phyloP scores from a whole-genome alignment of 768 basidiomycete genomes.

The Mycena indigotica region DNA sequence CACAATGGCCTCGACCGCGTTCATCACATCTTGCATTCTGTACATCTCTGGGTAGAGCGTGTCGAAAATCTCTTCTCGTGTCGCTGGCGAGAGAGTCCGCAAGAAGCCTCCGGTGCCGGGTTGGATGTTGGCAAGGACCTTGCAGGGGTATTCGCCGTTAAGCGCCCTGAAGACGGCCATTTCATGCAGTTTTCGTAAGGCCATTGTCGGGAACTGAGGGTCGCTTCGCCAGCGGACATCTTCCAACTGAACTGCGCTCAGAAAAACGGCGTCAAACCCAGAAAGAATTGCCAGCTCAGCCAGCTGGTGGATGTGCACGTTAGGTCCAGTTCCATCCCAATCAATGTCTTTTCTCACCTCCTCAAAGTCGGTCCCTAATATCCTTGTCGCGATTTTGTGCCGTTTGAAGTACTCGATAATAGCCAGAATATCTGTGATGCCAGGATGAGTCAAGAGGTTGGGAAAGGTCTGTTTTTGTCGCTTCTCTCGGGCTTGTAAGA shows the following conservation, averaged over 20 bases:
- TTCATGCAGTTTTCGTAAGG: conserved; percentile 26
- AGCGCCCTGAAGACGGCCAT: conserved; percentile 36
- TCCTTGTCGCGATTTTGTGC: conserved; percentile 40
- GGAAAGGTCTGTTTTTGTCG: conserved; percentile 23
- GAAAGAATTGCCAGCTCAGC: conserved; percentile 42
- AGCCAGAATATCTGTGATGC: conserved; percentile 49
- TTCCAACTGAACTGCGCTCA: conserved; percentile 44
- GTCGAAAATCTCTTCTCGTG: conserved; percentile 34
- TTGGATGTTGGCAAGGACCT: conserved; percentile 26
- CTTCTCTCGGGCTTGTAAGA: conserved; percentile 47
- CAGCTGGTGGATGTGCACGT: conserved; percentile 34
- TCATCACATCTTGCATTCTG: conserved; percentile 41
- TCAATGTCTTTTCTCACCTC: conserved; percentile 32
- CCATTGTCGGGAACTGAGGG: conserved; percentile 11
- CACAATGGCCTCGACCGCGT: conserved; percentile 38
- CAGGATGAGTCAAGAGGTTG: conserved; percentile 40
- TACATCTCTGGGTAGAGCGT: conserved; percentile 37
- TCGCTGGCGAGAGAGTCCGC: conserved; percentile 38
- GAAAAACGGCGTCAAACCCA: conserved; percentile 46
- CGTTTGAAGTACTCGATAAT: conserved; percentile 46
- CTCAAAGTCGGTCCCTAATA: conserved; percentile 46
- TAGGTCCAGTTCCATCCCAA: background rate
- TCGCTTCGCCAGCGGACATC: conserved; percentile 34
- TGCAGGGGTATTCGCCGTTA: conserved; percentile 43
- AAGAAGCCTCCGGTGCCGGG: conserved; percentile 35